Conservation (phyloP, 1,284 basidiomycete species). For the Volvariella surrecta region DNA sequence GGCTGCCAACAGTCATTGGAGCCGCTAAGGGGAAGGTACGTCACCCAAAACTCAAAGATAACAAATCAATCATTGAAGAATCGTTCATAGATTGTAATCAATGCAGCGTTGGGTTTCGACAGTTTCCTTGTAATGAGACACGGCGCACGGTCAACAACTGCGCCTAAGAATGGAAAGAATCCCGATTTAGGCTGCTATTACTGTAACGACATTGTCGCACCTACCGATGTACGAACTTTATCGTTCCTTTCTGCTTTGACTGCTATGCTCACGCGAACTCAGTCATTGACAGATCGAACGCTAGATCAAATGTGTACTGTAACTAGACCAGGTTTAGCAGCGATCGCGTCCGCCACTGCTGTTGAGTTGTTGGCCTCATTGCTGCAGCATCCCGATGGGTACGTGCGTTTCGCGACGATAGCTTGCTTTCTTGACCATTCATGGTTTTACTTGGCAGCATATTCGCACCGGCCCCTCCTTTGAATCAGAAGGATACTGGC, state of each 20-base stretch:
- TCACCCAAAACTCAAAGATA: not conserved
- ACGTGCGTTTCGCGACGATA: conserved; percentile 14
- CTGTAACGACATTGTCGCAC: conserved; percentile 97
- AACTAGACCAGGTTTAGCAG: conserved; percentile 90
- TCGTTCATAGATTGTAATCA: conserved; percentile 71
- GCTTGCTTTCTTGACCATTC: not conserved
- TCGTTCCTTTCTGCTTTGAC: conserved; percentile 2
- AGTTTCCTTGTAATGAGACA: conserved; percentile 97
- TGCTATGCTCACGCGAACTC: conserved; percentile 1
- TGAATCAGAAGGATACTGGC: conserved; percentile 12
- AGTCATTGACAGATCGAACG: conserved; percentile 92
- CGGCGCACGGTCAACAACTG: conserved; percentile 52
- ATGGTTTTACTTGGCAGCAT: conserved; percentile 30
- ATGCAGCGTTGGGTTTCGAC: conserved; percentile 94
- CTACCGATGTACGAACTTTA: conserved; percentile 68
- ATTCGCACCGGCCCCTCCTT: conserved; percentile 58
- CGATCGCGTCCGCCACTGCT: conserved; percentile 85
- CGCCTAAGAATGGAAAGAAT: conserved; percentile 26
- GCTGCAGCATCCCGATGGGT: conserved; percentile 88
- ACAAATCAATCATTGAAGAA: not conserved
- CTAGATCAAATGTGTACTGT: conserved; percentile 99
- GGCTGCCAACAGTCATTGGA: conserved; percentile 89
- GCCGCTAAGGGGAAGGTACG: conserved; percentile 76
- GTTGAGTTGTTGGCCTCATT: conserved; percentile 90
- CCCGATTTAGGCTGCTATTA: conserved; percentile 84